Conservation (phyloP, 140 eudicot species). For the Flaveria floridana region DNA sequence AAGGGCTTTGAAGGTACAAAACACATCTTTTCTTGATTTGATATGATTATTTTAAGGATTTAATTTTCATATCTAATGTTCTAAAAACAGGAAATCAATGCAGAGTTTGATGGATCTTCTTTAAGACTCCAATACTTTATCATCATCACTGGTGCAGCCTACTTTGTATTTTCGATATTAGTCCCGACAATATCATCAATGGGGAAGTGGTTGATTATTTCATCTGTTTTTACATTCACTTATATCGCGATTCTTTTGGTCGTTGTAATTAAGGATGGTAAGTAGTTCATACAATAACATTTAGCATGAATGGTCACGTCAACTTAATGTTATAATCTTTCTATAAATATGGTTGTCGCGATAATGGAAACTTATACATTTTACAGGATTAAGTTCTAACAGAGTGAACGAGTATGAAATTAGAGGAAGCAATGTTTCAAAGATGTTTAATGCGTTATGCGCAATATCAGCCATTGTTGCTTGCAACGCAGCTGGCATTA, state of each 20-base stretch:
- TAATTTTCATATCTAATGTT: constrained; percentile 8
- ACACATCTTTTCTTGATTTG: not conserved
- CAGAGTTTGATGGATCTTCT: constrained; percentile 42
- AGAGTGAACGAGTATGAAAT: constrained; percentile 32
- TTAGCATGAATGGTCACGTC: not conserved
- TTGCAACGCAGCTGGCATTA: constrained; percentile 57
- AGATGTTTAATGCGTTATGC: constrained; percentile 48
- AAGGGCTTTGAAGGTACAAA: constrained; percentile 46
- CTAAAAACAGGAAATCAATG: constrained; percentile 48
- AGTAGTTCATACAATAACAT: constrained; percentile 3
- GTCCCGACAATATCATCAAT: constrained; percentile 64
- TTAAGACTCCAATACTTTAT: constrained; percentile 55
- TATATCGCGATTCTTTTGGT: constrained; percentile 44
- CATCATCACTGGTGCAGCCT: constrained; percentile 56
- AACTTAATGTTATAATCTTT: constrained; percentile 14
- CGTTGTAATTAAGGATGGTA: constrained; percentile 46
- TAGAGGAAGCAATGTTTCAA: constrained; percentile 39
- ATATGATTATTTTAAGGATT: not conserved
- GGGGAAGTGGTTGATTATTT: constrained; percentile 50
- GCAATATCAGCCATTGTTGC: constrained; percentile 61
- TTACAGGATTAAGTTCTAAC: constrained; percentile 36
- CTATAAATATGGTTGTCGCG: not conserved
- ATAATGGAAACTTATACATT: not conserved
- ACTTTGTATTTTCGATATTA: constrained; percentile 41
- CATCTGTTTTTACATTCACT: constrained; percentile 51